Evolutionary conservation across 345 rosid species (phyloP).

Genomic region (Camelina hispida): DNA sequence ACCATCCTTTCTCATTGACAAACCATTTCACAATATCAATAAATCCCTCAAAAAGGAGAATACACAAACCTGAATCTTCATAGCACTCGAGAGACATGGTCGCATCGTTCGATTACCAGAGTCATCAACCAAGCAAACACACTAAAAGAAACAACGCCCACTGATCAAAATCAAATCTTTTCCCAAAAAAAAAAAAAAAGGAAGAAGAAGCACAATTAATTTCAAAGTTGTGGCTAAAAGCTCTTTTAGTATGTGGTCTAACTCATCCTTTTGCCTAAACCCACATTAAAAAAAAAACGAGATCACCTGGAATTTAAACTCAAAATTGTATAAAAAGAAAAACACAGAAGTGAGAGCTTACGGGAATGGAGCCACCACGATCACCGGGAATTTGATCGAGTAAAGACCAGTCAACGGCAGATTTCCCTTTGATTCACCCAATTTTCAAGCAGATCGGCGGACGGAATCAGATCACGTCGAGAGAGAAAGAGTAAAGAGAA

Average conservation of each 20-base stretch:
- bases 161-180: constrained; percentile 15
- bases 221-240: constrained; percentile 27
- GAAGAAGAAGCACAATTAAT: not conserved
- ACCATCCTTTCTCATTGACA: not conserved
- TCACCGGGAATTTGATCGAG: constrained; percentile 84
- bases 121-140: constrained; percentile 91
- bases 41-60: not conserved
- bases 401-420: constrained; percentile 72
- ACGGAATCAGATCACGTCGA: too few species aligned
- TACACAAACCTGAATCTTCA: constrained; percentile 78
- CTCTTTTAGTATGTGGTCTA: constrained; percentile 63
- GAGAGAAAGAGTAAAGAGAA: too few species aligned
- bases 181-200: not conserved
- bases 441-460: too few species aligned
- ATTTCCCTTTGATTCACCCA: too few species aligned
- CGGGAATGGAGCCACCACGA: constrained; percentile 90
- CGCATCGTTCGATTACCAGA: constrained; percentile 93
- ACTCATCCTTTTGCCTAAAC: constrained; percentile 55
- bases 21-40: not conserved
- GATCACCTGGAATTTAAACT: too few species aligned
- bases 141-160: constrained; percentile 50
- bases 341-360: constrained; percentile 33
- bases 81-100: constrained; percentile 86
- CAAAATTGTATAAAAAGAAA: not conserved
- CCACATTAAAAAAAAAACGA: not conserved